Conservation (phyloP, 306 rosid species). For the Prunus armeniaca region DNA sequence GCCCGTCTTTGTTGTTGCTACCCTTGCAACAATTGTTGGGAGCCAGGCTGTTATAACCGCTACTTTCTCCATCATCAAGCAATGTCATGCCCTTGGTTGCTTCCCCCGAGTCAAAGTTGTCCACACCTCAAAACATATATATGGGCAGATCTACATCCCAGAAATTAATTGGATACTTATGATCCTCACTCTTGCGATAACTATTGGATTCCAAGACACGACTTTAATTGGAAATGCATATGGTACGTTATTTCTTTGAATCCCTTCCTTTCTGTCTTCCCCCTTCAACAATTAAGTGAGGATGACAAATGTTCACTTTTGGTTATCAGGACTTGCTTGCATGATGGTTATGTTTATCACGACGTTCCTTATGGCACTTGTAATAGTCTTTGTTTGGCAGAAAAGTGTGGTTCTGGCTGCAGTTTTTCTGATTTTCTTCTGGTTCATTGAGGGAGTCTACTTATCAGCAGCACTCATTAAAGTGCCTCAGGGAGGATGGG, state of each 20-base stretch:
- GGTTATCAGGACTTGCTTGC: constrained; percentile 75
- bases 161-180: constrained; percentile 92
- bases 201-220: constrained; percentile 80
- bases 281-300: background rate
- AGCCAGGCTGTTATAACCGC: constrained; percentile 91
- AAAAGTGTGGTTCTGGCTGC: constrained; percentile 49
- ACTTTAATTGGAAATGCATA: constrained; percentile 83
- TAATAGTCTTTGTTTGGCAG: constrained; percentile 74
- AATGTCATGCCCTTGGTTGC: constrained; percentile 92
- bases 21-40: constrained; percentile 87
- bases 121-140: constrained; percentile 77
- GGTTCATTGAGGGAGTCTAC: constrained; percentile 75
- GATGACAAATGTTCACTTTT: constrained; percentile 22
- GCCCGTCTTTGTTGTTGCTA: constrained; percentile 79
- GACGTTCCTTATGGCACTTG: constrained; percentile 78
- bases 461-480: constrained; percentile 72
- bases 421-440: constrained; percentile 57
- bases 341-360: constrained; percentile 74
- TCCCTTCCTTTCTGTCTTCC: background rate
- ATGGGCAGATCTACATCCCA: constrained; percentile 84
- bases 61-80: constrained; percentile 83
- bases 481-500: constrained; percentile 95
- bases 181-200: constrained; percentile 79
- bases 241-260: constrained; percentile 41
- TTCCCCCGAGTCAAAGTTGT: constrained; percentile 90